These are phyloP conservation scores for Ulota crispa DNA, from an alignment of 225 moss, liverwort and hornwort genomes.

Conservation along the genomic window DNA sequence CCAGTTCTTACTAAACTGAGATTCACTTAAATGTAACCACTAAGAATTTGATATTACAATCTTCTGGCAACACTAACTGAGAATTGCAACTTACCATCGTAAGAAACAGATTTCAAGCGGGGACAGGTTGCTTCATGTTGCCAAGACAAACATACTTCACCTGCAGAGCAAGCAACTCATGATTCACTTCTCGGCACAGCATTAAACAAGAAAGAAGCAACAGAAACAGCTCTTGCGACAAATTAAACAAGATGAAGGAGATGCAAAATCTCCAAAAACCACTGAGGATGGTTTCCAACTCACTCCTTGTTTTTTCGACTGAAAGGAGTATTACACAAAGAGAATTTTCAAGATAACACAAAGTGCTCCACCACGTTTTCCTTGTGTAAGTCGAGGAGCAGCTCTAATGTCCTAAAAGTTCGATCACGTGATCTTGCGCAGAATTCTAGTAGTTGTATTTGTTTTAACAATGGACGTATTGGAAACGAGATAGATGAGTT, in stretches of 20 bases:
- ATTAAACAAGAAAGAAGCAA: not conserved
- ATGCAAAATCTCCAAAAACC: not conserved
- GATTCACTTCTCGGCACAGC: not conserved
- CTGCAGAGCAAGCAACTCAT: slow-evolving; percentile 30
- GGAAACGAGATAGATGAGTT: not conserved
- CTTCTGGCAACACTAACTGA: not conserved
- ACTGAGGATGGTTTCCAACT: not conserved
- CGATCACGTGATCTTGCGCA: not conserved
- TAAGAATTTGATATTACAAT: not conserved
- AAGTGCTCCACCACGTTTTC: not conserved
- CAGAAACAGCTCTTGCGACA: not conserved
- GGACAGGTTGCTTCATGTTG: slow-evolving; percentile 59
- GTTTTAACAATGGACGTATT: not conserved
- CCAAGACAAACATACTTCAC: slow-evolving; percentile 68
- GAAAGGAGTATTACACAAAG: not conserved
- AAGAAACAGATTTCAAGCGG: not conserved
- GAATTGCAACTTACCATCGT: slow-evolving; percentile 20
- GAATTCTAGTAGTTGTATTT: not conserved
- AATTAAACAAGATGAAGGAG: not conserved
- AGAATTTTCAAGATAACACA: not conserved
- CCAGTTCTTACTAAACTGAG: not conserved
- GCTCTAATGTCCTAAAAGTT: not conserved
- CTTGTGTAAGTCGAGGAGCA: not conserved
- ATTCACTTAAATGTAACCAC: not conserved
- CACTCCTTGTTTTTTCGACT: not conserved